Base-by-base conservation (phyloP, 2,329 filamentous ascomycete species). In the Zymoseptoria ardabiliae region DNA sequence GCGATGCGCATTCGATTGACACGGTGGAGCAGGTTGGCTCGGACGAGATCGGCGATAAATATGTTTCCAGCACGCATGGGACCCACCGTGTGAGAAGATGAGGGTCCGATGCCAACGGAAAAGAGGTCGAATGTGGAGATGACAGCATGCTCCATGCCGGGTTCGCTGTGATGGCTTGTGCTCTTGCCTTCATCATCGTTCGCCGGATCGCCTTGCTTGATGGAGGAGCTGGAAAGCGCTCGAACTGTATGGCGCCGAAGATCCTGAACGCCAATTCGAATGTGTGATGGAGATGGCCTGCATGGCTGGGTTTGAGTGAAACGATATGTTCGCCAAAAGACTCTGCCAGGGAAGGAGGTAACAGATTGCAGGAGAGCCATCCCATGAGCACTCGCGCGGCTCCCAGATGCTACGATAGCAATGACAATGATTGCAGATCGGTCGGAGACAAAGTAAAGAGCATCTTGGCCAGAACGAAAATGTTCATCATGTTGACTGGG, bases 61-160 rank as follows among this genome's bases (percentile, higher is more conserved):
- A 81, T 81, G 65, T 79, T 79, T 35, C 79, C 78, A 6, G 79
- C 79, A 19, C 79, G 77, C 79, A 81, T 81, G 19, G 79, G 79
- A 0, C 79, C 79, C 22, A 81, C 79, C 0, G 79, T 81, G 67
- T 81, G 79, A 10, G 78, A 81, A 1, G 79, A 81, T 0, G 78
- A 81, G 10, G 79, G 79, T 0, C 79, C 79, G 63, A 81, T 80
- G 63, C 79, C 79, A 56, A 81, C 79, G 30, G 78, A 80, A 68
- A 81, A 81, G 35, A 81, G 72, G 65, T 81, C 79, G 62, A 81
- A 81, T 0, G 79, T 78, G 2, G 79, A 81, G 58, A 81, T 81
- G 66, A 81, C 79, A 59, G 79, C 79, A 64, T 81, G 79, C 63
- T 81, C 79, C 53, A 79, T 76, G 53, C 79, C 78, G 1, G 78